Conservation (phyloP, 225 moss, liverwort and hornwort genomes). For the Physcomitrellopsis africana region DNA sequence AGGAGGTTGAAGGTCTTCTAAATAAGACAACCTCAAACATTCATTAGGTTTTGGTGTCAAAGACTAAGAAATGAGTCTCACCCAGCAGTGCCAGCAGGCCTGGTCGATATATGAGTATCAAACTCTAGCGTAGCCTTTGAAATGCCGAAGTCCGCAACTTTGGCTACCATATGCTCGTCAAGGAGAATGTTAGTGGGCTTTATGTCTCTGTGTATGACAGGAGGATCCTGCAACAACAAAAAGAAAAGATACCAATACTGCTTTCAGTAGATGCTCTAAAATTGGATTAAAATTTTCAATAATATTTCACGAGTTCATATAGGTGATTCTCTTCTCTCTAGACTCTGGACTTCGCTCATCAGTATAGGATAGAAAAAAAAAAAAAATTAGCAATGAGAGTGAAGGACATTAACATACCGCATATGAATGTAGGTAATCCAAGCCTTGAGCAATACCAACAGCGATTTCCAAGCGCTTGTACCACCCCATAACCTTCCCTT, state of each 20-base stretch:
- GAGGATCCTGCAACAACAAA: constrained; percentile 53
- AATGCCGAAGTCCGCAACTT: constrained; percentile 66
- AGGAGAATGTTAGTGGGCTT: constrained; percentile 78
- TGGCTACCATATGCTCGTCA: constrained; percentile 56
- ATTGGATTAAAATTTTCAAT: background rate
- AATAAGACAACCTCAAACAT: no score
- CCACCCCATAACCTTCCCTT: constrained; percentile 46
- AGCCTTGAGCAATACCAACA: constrained; percentile 64
- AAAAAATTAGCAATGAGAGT: background rate
- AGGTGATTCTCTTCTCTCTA: background rate
- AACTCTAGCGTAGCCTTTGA: constrained; percentile 56
- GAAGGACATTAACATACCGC: constrained; percentile 36
- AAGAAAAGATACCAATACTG: background rate
- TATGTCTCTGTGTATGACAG: constrained; percentile 80
- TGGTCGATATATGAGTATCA: constrained; percentile 58
- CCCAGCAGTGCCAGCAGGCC: constrained; percentile 69
- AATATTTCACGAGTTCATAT: background rate
- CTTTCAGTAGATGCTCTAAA: background rate
- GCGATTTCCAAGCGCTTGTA: constrained; percentile 68
- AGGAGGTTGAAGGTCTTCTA: no score
- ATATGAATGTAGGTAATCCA: constrained; percentile 69
- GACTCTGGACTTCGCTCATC: background rate
- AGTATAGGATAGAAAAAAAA: background rate
- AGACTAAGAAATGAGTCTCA: constrained; percentile 5
- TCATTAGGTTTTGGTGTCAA: no score